Evolutionary conservation across 106 monocot species (phyloP), one percentile per base, ranked within the genome.

Genomic region (Platanthera guangdongensis): DNA sequence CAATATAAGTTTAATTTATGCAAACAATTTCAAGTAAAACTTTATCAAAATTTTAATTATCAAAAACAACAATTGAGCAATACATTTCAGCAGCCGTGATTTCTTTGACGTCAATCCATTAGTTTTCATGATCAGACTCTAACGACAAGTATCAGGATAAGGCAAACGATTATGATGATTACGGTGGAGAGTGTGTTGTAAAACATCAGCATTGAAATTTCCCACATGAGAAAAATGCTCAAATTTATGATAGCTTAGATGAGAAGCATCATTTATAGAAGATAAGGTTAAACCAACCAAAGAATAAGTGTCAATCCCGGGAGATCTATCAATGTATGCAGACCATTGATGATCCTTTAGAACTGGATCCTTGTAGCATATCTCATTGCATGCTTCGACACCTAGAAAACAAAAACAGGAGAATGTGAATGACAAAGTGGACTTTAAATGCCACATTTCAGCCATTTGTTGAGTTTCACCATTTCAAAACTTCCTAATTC

Each of bases 361-460:
- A 70, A 97, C 96, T 25, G 96, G 96, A 82, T 97, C 96, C 81
- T 97, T 97, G 73, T 91, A 97, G 80, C 96, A 97, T 84, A 97
- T 86, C 75, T 87, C 91, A 63, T 91, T 84, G 75, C 96, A 97
- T 71, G 91, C 87, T 83, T 70, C 87, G 48, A 91, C 10, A 75
- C 96, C 96, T 97, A 77, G 57, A 21, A 73, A 75, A 8, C n/a
- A 71, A 78, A 59, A 55, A 54, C 0, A 70, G 16, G 70, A 70
- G 16, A 70, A 70, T 16, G 47, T 48, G 45, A 70, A 45, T 70
- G 70, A 18, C 70, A 70, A 48, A 15, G 8, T 6, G 47, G 70
- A 39, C 39, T 39, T 39, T 39, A 39, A 39, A 2, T 3, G 3
- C 39, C 39, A 39, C 39, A 39, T 39, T 39, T 39, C 39, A 39